Evolutionary conservation across 2,329 filamentous ascomycete species (phyloP).

Genomic region (Ophiognomonia clavigignenti-juglandacearum): DNA sequence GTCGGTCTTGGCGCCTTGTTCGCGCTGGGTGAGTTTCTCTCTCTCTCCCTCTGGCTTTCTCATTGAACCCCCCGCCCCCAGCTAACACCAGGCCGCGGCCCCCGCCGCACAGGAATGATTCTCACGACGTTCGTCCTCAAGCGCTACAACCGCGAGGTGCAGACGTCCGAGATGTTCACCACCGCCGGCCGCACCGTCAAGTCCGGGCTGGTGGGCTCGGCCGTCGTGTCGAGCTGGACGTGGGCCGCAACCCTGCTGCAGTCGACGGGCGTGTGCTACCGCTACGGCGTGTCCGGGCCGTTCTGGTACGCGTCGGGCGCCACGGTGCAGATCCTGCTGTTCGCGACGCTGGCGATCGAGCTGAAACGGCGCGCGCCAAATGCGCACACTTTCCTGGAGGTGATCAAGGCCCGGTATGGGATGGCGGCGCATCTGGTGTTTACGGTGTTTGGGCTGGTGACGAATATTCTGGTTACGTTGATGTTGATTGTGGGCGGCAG

Average conservation of each 20-base stretch:
- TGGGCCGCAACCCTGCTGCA: slow-evolving; percentile 84
- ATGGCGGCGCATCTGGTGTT: slow-evolving; percentile 67
- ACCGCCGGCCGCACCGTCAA: slow-evolving; percentile 87
- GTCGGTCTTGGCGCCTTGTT: slow-evolving; percentile 70
- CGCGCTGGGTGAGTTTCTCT: slow-evolving; percentile 48
- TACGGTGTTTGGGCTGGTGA: slow-evolving; percentile 76
- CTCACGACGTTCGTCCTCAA: slow-evolving; percentile 30
- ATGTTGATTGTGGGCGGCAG: slow-evolving; percentile 83
- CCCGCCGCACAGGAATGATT: slow-evolving; percentile 28
- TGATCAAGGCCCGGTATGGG: slow-evolving; percentile 77
- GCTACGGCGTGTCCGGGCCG: slow-evolving; percentile 62
- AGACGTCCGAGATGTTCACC: slow-evolving; percentile 90
- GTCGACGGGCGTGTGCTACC: slow-evolving; percentile 75
- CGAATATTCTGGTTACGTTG: slow-evolving; percentile 81
- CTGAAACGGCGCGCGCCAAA: slow-evolving; percentile 83
- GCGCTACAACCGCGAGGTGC: slow-evolving; percentile 56
- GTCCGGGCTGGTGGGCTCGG: slow-evolving; percentile 79
- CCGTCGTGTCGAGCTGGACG: slow-evolving; percentile 91
- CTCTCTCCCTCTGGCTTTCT: neutral
- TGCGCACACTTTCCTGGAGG: slow-evolving; percentile 80
- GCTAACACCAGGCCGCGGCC: no score
- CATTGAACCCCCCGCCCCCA: no score
- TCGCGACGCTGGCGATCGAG: slow-evolving; percentile 86
- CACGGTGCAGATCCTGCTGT: slow-evolving; percentile 82
- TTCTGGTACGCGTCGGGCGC: slow-evolving; percentile 65